phyloP scores from a whole-genome alignment of 441 rosid species.

The Macaranga tanarius region DNA sequence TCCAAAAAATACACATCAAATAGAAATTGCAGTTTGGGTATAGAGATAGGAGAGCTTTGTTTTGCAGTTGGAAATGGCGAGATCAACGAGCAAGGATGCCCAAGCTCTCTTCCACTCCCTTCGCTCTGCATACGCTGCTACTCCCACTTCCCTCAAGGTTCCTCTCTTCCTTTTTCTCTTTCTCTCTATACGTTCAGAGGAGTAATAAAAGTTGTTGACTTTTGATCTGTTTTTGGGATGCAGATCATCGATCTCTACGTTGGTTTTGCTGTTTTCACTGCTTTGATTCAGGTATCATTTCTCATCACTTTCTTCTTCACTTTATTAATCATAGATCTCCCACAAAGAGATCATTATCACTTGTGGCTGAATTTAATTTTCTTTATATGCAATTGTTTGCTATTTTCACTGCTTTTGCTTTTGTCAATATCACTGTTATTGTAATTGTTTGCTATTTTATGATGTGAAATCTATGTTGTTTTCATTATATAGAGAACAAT shows the following conservation, averaged over 20 bases:
- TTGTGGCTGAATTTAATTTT: no score
- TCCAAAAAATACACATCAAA: no score
- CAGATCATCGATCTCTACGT: constrained; percentile 92
- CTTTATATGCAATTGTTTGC: no score
- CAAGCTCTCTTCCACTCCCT: constrained; percentile 79
- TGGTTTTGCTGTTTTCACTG: constrained; percentile 75
- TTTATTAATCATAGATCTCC: background rate
- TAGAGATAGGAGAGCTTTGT: background rate
- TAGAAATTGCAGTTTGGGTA: no score
- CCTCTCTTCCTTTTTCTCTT: constrained; percentile 3
- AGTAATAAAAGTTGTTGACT: background rate
- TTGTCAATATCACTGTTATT: no score
- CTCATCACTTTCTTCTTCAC: background rate
- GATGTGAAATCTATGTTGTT: no score
- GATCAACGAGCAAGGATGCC: constrained; percentile 70
- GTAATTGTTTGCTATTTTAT: no score
- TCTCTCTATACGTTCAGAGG: background rate
- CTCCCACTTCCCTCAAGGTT: constrained; percentile 82
- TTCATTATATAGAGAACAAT: no score
- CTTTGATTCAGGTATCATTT: constrained; percentile 67
- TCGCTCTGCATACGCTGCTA: constrained; percentile 81
- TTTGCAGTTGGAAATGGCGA: constrained; percentile 48
- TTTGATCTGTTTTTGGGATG: background rate
- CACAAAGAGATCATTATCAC: no score
- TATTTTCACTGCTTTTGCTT: no score